Conservation (phyloP, 306 rosid species). For the Malus sylvestris region DNA sequence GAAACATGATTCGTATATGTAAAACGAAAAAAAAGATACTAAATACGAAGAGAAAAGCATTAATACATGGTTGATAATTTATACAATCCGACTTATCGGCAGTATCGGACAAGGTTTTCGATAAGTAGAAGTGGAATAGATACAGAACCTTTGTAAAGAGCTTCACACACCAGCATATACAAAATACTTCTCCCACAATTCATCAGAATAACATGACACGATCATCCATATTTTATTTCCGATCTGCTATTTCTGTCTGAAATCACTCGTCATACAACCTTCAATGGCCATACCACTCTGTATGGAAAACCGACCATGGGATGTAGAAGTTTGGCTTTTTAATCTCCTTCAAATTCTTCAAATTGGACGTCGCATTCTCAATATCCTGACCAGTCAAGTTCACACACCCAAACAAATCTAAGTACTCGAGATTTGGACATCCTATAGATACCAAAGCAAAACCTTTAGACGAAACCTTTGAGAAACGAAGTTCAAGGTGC, state of each 20-base stretch:
- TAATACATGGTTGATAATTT: not conserved
- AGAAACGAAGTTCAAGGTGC: constrained; percentile 71
- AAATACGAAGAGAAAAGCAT: not conserved
- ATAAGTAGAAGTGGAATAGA: constrained; percentile 6
- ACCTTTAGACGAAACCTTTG: constrained; percentile 57
- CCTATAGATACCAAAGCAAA: constrained; percentile 51
- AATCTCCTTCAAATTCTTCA: constrained; percentile 41
- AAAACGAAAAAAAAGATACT: not conserved
- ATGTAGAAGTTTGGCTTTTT: constrained; percentile 46
- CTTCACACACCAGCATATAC: constrained; percentile 2
- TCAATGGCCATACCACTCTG: constrained; percentile 74
- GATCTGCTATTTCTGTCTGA: constrained; percentile 46
- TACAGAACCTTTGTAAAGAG: constrained; percentile 1
- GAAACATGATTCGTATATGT: not conserved
- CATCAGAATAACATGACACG: constrained; percentile 3
- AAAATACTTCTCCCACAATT: not conserved
- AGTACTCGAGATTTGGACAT: constrained; percentile 57
- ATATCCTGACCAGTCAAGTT: constrained; percentile 72
- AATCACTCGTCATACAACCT: constrained; percentile 80
- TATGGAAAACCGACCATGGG: constrained; percentile 36
- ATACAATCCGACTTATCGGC: not conserved
- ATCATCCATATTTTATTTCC: not conserved
- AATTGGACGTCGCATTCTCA: constrained; percentile 40
- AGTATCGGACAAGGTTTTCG: not conserved
- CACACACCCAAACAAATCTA: constrained; percentile 79